phyloP scores from a whole-genome alignment of 768 basidiomycete species.

The Porphyrellus cyaneotinctus region DNA sequence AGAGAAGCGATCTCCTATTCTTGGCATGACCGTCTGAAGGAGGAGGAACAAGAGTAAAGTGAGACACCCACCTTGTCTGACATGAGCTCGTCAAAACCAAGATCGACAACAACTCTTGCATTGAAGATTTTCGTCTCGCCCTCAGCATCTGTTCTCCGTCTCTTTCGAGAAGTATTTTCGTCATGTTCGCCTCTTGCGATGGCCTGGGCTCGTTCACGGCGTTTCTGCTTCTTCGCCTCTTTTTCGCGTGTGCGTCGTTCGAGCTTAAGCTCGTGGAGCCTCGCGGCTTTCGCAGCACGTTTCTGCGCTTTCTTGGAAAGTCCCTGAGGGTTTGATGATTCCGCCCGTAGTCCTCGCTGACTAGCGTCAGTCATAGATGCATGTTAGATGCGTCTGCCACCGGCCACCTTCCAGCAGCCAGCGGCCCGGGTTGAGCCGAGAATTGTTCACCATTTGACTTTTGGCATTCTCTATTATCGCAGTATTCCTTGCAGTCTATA shows the following conservation, averaged over 20 bases:
- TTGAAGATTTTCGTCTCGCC: constrained; percentile 45
- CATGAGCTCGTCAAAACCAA: constrained; percentile 93
- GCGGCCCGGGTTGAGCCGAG: constrained; percentile 25
- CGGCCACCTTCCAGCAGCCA: too few relatives aligned
- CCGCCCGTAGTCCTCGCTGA: constrained; percentile 12
- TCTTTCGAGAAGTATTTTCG: constrained; percentile 12
- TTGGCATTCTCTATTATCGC: too few relatives aligned
- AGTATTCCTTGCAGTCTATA: constrained; percentile 2
- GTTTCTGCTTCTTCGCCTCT: constrained; percentile 72
- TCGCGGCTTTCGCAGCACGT: constrained; percentile 66
- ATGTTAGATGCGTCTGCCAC: neutral
- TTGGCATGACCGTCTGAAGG: constrained; percentile 10
- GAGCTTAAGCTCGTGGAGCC: constrained; percentile 60
- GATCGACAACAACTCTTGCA: constrained; percentile 75
- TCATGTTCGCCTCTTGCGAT: constrained; percentile 45
- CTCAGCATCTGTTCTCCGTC: constrained; percentile 25
- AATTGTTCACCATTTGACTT: too few relatives aligned
- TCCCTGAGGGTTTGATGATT: constrained; percentile 22
- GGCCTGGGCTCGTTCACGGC: constrained; percentile 54
- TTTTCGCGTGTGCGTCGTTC: constrained; percentile 76
- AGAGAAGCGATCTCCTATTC: constrained; percentile 86
- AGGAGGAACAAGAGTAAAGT: constrained; percentile 9
- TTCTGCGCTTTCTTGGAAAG: constrained; percentile 81
- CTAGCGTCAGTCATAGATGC: constrained; percentile 17
- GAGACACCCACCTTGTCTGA: constrained; percentile 70